phyloP scores from a whole-genome alignment of 2,329 filamentous ascomycete genomes.

The Fonsecaea erecta region DNA sequence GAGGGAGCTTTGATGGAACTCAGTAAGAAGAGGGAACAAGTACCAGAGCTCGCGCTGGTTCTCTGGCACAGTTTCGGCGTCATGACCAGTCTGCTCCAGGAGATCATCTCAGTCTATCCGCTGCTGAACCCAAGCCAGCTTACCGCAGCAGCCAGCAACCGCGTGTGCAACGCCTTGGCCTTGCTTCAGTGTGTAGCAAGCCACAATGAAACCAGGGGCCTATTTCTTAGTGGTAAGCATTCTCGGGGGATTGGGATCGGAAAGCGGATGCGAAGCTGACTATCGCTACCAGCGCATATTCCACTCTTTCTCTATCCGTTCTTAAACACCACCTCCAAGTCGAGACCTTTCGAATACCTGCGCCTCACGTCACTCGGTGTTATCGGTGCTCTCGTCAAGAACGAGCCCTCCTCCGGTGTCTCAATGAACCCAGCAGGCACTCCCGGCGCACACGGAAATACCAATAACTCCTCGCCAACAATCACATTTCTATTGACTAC shows the following conservation, averaged over 20 bases:
- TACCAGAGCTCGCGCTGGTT: conserved; percentile 92
- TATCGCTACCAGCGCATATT: conserved; percentile 76
- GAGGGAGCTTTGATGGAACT: conserved; percentile 92
- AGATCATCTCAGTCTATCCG: conserved; percentile 98
- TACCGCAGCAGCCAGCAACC: conserved; percentile 94
- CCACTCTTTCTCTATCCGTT: conserved; percentile 98
- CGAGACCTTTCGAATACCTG: conserved; percentile 94
- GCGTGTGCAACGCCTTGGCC: conserved; percentile 95
- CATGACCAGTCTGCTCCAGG: conserved; percentile 95
- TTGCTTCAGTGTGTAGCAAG: conserved; percentile 96
- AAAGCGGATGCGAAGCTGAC: conserved; percentile 5
- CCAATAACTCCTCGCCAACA: conserved; percentile 75
- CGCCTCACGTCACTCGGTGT: conserved; percentile 94
- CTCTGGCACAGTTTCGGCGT: conserved; percentile 99
- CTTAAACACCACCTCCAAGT: conserved; percentile 98
- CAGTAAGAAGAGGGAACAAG: conserved; percentile 98
- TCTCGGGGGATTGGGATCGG: not conserved
- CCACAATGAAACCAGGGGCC: conserved; percentile 90
- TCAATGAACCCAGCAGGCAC: conserved; percentile 35
- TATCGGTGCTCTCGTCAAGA: conserved; percentile 96
- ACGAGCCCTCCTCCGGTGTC: conserved; percentile 61
- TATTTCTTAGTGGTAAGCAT: conserved; percentile 83
- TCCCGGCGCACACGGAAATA: conserved; percentile 24
- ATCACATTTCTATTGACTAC: conserved; percentile 99
- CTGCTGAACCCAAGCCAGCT: conserved; percentile 95